Conservation (phyloP, 2,329 filamentous ascomycete species). For the Penicillium sclerotiorum region DNA sequence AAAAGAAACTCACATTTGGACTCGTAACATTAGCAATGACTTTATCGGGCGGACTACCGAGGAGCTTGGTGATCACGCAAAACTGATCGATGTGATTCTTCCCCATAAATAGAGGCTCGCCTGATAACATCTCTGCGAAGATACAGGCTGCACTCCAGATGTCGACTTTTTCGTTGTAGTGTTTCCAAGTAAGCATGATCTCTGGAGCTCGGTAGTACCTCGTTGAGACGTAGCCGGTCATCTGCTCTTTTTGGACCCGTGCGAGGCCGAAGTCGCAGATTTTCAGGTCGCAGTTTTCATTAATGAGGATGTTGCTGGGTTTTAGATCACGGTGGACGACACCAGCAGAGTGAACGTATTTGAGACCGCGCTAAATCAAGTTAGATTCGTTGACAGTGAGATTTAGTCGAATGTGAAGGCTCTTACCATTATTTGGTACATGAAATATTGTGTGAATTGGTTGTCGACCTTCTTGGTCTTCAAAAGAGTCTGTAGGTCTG, state of each 20-base stretch:
- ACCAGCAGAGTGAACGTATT: slow-evolving; percentile 98
- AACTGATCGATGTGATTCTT: slow-evolving; percentile 99
- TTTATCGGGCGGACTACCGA: slow-evolving; percentile 94
- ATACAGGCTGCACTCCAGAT: slow-evolving; percentile 99
- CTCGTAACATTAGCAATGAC: slow-evolving; percentile 98
- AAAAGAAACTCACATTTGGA: slow-evolving; percentile 73
- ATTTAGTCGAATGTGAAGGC: neutral
- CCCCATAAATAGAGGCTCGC: slow-evolving; percentile 94
- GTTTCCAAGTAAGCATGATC: slow-evolving; percentile 99
- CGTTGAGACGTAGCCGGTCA: slow-evolving; percentile 99
- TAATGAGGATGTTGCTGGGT: slow-evolving; percentile 97
- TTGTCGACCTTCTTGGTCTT: slow-evolving; percentile 95
- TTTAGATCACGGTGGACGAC: slow-evolving; percentile 98
- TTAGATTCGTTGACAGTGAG: slow-evolving; percentile 12
- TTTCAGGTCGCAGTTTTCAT: slow-evolving; percentile 99
- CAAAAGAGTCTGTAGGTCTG: slow-evolving; percentile 90
- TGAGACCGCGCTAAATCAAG: slow-evolving; percentile 75
- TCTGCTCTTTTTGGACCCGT: slow-evolving; percentile 96
- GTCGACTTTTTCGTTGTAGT: slow-evolving; percentile 98
- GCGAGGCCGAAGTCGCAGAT: slow-evolving; percentile 99
- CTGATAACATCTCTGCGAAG: slow-evolving; percentile 98
- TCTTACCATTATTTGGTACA: slow-evolving; percentile 95
- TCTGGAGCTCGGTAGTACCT: slow-evolving; percentile 98
- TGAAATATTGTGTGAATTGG: slow-evolving; percentile 99
- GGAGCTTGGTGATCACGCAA: slow-evolving; percentile 97